Base-by-base conservation (phyloP, 768 basidiomycete species). In the Boletus barrowsii region DNA sequence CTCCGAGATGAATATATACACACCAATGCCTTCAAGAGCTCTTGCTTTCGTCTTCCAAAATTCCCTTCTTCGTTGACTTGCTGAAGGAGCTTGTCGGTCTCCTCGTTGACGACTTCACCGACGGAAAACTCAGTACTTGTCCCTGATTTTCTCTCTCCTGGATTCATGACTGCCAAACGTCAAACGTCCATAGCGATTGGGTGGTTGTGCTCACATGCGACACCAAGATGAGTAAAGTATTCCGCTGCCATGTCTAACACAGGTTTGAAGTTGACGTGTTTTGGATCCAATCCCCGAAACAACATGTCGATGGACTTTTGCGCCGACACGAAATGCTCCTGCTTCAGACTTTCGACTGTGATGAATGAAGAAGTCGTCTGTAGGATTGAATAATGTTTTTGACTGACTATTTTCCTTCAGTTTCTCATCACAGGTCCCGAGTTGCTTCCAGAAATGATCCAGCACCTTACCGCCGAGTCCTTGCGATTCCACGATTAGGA, bases 11-110 rank as follows among this genome's bases (percentile, higher is more conserved):
- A 42, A 42, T 35, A 36, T 46, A 22, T 46, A 9, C 52, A 5
- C 29, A 56, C 55, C 55, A 56, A 42, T 35, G 17, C 22, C 49
- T 53, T 53, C 14, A 53, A 53, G 33, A 13, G 3, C 6, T 15
- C n/a, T 51, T 51, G 40, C 0, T 47, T 35, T 46, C 44, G 51
- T 32, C 10, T n/a, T 46, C 44, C 43, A 20, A 17, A 44, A 15
- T 17, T 24, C 6, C 2, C 6, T 2, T 26, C 22, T 54, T 30
- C 18, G 14, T 35, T 14, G 18, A 24, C 9, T 41, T 1, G 22
- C 50, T 46, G 18, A 29, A 55, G 54, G 44, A 55, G 55, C 8
- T 17, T 22, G 5, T 54, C 44, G 7, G 52, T 47, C 11, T 35
- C 32, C 14, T 30, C 8, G 26, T 10, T 10, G 26, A 54, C 11